Evolutionary conservation across 352 stramenopile genomes (phyloP).

Genomic region (Phytophthora idaei): DNA sequence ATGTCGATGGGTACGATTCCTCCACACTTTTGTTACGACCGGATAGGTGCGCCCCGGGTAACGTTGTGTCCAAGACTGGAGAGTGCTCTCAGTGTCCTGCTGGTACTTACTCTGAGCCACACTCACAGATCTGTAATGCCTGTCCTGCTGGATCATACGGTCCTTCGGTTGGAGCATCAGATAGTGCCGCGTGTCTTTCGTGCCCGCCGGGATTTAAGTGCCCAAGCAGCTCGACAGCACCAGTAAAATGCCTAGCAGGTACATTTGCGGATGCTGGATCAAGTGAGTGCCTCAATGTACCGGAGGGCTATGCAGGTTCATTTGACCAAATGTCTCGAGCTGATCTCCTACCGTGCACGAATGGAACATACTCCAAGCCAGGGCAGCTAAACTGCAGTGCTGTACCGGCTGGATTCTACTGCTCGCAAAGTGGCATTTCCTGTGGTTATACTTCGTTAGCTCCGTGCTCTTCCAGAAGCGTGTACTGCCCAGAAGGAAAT

Average conservation of each 20-base stretch:
- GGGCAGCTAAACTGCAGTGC: constrained; percentile 49
- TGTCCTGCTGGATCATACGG: constrained; percentile 60
- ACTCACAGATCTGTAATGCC: constrained; percentile 35
- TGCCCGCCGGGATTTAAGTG: constrained; percentile 60
- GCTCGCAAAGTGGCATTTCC: constrained; percentile 17
- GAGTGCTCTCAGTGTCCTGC: constrained; percentile 45
- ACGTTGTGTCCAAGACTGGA: constrained; percentile 13
- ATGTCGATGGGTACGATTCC: constrained; percentile 52
- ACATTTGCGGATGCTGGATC: constrained; percentile 44
- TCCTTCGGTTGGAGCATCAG: constrained; percentile 30
- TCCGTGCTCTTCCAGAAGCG: constrained; percentile 39
- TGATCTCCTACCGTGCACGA: constrained; percentile 47
- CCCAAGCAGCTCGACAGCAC: constrained; percentile 17
- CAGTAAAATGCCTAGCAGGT: constrained; percentile 40
- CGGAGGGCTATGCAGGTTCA: constrained; percentile 46
- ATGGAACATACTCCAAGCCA: constrained; percentile 60
- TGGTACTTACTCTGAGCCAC: constrained; percentile 44
- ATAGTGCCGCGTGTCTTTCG: constrained; percentile 34
- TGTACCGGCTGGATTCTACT: constrained; percentile 55
- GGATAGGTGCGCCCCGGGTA: constrained; percentile 43
- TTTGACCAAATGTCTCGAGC: constrained; percentile 34
- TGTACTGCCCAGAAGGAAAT: constrained; percentile 60
- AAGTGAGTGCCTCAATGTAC: constrained; percentile 40
- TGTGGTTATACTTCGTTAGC: constrained; percentile 49
- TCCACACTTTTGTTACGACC: constrained; percentile 55